Base-by-base conservation (phyloP, 768 basidiomycete species). In the Suillus clintonianus region DNA sequence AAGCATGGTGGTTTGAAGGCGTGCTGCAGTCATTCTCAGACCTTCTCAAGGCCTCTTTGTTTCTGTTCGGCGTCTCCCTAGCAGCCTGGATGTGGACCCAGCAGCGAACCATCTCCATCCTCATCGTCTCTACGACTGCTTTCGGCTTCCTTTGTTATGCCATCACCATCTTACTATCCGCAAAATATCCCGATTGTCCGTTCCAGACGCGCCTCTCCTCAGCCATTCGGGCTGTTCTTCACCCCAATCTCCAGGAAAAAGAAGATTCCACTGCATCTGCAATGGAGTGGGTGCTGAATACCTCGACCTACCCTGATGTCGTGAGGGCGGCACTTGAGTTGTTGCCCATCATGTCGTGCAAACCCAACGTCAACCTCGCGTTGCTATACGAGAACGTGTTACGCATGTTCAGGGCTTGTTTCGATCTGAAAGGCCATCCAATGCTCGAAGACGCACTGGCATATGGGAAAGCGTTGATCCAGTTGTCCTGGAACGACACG, bases 51-150 rank as follows among this genome's bases (percentile, higher is more conserved):
- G 13, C 41, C 7, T 59, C 56, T 19, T 37, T 59, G 19, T 36
- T 63, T 22, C 58, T 63, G 36, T 63, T 63, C 34, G 62, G 41
- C 8, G 30, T 41, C 4, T 27, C 62, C 32, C 56, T 63, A 1
- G 57, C 55, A 22, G 62, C 62, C 4, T 17, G 17, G 19, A 22
- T 63, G 13, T 63, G 62, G 62, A 22, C 7, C 14, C 43, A 24
- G 22, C 14, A 58, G 22, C 8, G 11, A 58, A 59, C 19, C 11
- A 47, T 63, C 27, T 42, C 45, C 9, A 43, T 24, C 13, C 43
- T 59, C 24, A 45, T 63, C 17, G 19, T 50, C 24, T 54, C 5
- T 5, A 54, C 34, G 22, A 58, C 45, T 22, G 10, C 30, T 19
- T 59, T 30, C 30, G 43, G 56, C 22, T 7, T 41, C 5, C 4